phyloP scores from a whole-genome alignment of 257 asterid species.

The Coffea eugenioides region DNA sequence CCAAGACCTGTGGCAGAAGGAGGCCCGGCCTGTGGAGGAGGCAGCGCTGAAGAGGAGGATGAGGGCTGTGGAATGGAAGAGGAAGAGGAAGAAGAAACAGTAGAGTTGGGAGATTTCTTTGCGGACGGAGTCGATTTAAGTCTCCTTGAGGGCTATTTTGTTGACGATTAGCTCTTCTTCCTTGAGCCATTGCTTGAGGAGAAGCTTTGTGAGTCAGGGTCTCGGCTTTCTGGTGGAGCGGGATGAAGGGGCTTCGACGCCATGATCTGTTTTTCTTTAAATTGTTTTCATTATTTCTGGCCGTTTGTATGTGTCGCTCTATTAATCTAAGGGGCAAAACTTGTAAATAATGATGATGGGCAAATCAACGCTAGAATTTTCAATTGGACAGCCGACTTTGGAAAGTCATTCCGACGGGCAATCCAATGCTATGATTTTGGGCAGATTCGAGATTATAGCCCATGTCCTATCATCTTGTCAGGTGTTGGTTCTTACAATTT shows the following conservation, averaged over 20 bases:
- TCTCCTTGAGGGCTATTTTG: conserved; percentile 72
- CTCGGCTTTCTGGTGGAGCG: conserved; percentile 80
- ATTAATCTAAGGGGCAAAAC: too few relatives aligned
- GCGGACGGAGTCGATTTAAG: conserved; percentile 65
- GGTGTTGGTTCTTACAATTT: too few relatives aligned
- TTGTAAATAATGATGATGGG: too few relatives aligned
- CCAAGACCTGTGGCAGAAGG: conserved; percentile 53
- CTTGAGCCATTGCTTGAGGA: conserved; percentile 92
- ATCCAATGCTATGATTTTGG: too few relatives aligned
- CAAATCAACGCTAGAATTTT: too few relatives aligned
- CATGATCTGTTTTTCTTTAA: conserved; percentile 18
- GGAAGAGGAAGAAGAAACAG: conserved; percentile 63
- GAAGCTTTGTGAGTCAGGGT: conserved; percentile 88
- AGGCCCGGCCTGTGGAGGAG: conserved; percentile 27
- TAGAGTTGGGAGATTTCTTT: conserved; percentile 73
- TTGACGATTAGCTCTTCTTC: conserved; percentile 83
- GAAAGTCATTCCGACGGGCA: too few relatives aligned
- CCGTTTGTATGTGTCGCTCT: too few relatives aligned
- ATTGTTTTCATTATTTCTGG: too few relatives aligned
- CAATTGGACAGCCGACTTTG: too few relatives aligned
- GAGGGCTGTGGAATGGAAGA: conserved; percentile 80
- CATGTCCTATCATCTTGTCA: too few relatives aligned
- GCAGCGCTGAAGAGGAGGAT: conserved; percentile 70
- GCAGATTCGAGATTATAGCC: too few relatives aligned
- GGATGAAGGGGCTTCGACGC: conserved; percentile 51